Conservation (phyloP, 2,329 filamentous ascomycete species). For the Passalora sequoiae region DNA sequence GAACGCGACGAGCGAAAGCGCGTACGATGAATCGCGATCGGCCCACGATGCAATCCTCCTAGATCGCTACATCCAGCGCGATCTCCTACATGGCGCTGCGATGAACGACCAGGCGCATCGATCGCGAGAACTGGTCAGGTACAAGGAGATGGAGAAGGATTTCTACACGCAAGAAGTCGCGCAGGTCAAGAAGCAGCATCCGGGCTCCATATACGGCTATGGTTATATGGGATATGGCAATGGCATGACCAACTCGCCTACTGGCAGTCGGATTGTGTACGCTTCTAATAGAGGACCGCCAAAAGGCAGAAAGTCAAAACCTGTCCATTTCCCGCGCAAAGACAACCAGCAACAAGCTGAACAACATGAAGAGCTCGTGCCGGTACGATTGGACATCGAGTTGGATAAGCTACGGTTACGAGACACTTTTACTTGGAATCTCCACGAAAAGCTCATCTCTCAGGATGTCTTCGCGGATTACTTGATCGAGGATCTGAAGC, state of each 20-base stretch:
- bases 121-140: constrained; percentile 47
- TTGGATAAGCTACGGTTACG: constrained; percentile 92
- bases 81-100: constrained; percentile 54
- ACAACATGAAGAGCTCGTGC: constrained; percentile 84
- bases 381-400: constrained; percentile 86
- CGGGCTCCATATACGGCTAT: constrained; percentile 56
- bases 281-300: constrained; percentile 69
- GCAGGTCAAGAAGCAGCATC: constrained; percentile 53
- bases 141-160: constrained; percentile 62
- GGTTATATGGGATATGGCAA: constrained; percentile 91
- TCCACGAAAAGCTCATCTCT: constrained; percentile 79
- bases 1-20: constrained; percentile 9
- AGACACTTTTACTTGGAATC: constrained; percentile 98
- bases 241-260: constrained; percentile 66
- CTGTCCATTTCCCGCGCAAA: constrained; percentile 69
- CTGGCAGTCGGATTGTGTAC: constrained; percentile 64
- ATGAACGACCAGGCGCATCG: constrained; percentile 45
- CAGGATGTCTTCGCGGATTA: constrained; percentile 81
- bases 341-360: constrained; percentile 83
- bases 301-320: constrained; percentile 68
- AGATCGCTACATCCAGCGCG: constrained; percentile 61
- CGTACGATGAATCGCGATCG: constrained; percentile 17
- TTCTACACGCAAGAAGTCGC: constrained; percentile 63
- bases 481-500: constrained; percentile 76
- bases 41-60: constrained; percentile 42